phyloP scores from a whole-genome alignment of 495 filamentous ascomycete genomes.

The Penicillium lividum region DNA sequence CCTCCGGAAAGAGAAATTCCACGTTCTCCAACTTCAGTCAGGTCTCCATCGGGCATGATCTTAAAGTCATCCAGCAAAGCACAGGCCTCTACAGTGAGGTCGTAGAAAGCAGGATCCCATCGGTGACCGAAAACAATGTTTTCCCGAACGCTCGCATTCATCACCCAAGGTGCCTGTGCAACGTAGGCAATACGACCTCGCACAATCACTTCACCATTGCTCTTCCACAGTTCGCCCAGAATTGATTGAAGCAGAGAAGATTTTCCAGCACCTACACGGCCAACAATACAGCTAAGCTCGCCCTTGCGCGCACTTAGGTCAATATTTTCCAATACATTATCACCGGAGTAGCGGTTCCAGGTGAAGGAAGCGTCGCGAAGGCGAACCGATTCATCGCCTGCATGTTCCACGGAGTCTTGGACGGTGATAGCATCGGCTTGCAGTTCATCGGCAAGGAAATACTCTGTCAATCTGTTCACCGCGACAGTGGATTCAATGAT shows the following conservation, averaged over 20 bases:
- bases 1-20: slow-evolving; percentile 97
- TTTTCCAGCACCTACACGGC: slow-evolving; percentile 93
- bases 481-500: slow-evolving; percentile 97
- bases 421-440: slow-evolving; percentile 78
- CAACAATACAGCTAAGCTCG: slow-evolving; percentile 89
- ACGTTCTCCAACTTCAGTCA: slow-evolving; percentile 94
- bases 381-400: slow-evolving; percentile 80
- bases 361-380: slow-evolving; percentile 88
- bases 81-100: slow-evolving; percentile 90
- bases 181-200: slow-evolving; percentile 87
- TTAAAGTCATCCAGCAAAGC: slow-evolving; percentile 90
- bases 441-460: slow-evolving; percentile 84
- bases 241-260: slow-evolving; percentile 87
- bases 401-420: slow-evolving; percentile 65
- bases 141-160: slow-evolving; percentile 95
- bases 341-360: slow-evolving; percentile 79
- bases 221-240: slow-evolving; percentile 89
- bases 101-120: slow-evolving; percentile 94
- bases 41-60: slow-evolving; percentile 91
- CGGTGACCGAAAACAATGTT: slow-evolving; percentile 97
- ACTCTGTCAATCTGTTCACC: slow-evolving; percentile 80
- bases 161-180: slow-evolving; percentile 90
- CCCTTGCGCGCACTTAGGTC: slow-evolving; percentile 86
- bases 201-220: slow-evolving; percentile 78
- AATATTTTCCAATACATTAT: slow-evolving; percentile 69